Conservation (phyloP, 306 rosid genomes). For the Castanospermum australe region DNA sequence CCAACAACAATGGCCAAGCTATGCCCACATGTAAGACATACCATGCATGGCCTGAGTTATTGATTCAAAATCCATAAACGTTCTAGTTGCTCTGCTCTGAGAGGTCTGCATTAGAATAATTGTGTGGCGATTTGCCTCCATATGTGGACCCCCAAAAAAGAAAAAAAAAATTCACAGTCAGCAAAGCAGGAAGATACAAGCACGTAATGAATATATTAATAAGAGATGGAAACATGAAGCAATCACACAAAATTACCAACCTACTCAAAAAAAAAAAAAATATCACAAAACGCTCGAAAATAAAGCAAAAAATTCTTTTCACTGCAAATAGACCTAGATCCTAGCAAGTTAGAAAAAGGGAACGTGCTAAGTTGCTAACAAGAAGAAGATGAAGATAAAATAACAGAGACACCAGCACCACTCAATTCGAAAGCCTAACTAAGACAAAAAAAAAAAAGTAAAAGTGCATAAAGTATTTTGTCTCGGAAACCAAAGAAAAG, state of each 20-base stretch:
- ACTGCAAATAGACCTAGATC: neutral
- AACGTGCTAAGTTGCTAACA: neutral
- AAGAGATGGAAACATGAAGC: too few species aligned
- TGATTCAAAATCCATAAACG: constrained; percentile 89
- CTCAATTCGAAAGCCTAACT: neutral
- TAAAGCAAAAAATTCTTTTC: neutral
- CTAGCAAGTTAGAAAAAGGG: neutral
- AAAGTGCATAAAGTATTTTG: neutral
- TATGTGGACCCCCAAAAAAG: neutral
- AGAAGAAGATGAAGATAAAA: neutral
- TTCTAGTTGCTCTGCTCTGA: constrained; percentile 78
- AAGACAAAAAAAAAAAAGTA: too few species aligned
- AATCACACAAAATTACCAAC: neutral
- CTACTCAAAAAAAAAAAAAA: neutral
- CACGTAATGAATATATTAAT: neutral
- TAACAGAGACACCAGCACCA: neutral
- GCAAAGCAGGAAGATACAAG: neutral
- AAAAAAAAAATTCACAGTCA: neutral
- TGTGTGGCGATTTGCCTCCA: constrained; percentile 92
- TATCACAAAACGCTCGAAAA: neutral
- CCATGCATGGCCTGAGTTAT: constrained; percentile 95
- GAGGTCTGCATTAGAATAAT: constrained; percentile 96
- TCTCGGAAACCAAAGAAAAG: neutral
- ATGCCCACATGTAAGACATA: constrained; percentile 28
- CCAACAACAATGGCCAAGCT: neutral